A percentile compares a stretch with the other conserved stretches of the same genome.
phyloP scores from a whole-genome alignment of 495 filamentous ascomycete genomes.

The Sordaria brevicollis region DNA sequence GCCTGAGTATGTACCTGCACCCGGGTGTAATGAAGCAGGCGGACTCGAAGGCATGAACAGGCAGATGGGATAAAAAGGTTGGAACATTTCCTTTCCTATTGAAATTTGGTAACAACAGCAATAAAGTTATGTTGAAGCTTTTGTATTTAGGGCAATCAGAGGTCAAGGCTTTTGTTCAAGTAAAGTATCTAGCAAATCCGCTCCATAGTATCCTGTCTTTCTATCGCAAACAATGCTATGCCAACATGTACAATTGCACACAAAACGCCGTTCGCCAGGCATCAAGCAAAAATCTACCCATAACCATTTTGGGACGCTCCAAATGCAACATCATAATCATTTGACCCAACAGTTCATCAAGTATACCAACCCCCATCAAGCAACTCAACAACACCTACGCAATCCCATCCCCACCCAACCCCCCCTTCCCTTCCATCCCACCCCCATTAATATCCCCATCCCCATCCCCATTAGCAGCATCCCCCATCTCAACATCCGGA shows the following conservation, averaged over 20 bases:
- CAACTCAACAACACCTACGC: not conserved
- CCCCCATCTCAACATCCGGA: constrained; percentile 35
- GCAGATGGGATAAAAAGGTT: not conserved
- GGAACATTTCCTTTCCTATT: not conserved
- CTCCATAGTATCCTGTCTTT: not conserved
- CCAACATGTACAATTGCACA: not conserved
- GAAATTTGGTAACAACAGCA: not conserved
- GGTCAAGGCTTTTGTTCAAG: not conserved
- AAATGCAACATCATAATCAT: not conserved
- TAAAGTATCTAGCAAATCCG: not conserved
- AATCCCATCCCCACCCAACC: not conserved
- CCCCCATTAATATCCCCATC: not conserved
- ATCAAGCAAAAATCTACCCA: not conserved
- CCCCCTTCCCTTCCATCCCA: not conserved
- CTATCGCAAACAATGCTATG: not conserved
- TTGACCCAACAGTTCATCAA: no score
- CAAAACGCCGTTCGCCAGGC: not conserved
- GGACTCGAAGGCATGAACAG: not conserved
- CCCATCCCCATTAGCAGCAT: constrained; percentile 1
- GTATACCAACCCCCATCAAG: no score
- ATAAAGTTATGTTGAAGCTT: not conserved
- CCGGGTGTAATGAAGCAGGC: not conserved
- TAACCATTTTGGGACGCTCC: not conserved
- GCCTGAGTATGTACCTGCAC: not conserved
- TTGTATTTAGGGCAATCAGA: not conserved